These are phyloP conservation scores for Hypomontagnella submonticulosa DNA, from an alignment of 495 filamentous ascomycete species.

Conservation along the genomic window DNA sequence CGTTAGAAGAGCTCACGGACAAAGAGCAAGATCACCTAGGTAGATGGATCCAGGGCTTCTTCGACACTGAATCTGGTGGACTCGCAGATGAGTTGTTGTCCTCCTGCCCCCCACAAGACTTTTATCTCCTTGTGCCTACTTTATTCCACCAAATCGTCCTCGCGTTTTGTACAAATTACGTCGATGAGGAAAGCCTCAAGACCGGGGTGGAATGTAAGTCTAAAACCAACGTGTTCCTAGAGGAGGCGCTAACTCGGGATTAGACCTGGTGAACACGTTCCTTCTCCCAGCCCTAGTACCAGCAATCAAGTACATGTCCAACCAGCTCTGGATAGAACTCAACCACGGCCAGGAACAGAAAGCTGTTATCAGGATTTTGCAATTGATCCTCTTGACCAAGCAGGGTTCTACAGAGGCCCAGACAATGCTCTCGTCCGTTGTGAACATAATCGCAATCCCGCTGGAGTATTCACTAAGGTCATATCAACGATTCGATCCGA, in stretches of 20 bases:
- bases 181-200: constrained; percentile 85
- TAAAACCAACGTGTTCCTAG: not conserved
- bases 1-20: constrained; percentile 72
- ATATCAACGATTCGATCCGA: constrained; percentile 74
- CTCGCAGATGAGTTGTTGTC: constrained; percentile 87
- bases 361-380: constrained; percentile 78
- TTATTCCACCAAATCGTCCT: constrained; percentile 86
- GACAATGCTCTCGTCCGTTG: constrained; percentile 81
- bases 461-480: constrained; percentile 80
- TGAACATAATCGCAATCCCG: constrained; percentile 82
- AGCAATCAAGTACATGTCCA: constrained; percentile 81
- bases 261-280: constrained; percentile 88
- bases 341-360: constrained; percentile 56
- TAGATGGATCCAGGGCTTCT: constrained; percentile 88
- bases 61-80: constrained; percentile 80
- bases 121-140: constrained; percentile 90
- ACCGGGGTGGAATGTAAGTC: constrained; percentile 85
- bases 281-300: constrained; percentile 87
- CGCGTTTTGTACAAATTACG: constrained; percentile 73
- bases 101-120: constrained; percentile 90
- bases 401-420: constrained; percentile 83
- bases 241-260: constrained; percentile 11
- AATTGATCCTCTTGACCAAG: constrained; percentile 77
- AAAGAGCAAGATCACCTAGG: constrained; percentile 81
- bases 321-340: constrained; percentile 76